Evolutionary conservation across 257 asterid species (phyloP), one percentile per base, ranked within the genome.

Genomic region (Nicotiana tomentosiformis): DNA sequence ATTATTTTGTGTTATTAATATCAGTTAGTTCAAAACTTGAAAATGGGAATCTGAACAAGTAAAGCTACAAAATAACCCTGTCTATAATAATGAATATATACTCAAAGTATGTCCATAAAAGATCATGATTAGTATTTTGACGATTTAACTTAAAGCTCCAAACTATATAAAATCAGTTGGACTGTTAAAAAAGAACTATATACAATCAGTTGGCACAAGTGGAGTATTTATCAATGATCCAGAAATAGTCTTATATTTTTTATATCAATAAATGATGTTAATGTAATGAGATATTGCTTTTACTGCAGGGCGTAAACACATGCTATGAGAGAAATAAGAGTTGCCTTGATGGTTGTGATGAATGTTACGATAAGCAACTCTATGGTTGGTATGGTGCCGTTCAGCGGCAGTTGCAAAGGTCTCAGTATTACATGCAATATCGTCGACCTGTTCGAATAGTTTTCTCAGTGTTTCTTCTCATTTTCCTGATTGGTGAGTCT

Each of bases 381-480:
- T 82, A 92, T 81, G 95, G 98, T 61, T 92, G 98, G 98, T 90
- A 86, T 78, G 98, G 99, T 80, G 82, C 92, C 69, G 46, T 93
- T 66, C 95, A 90, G 82, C 93, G 99, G 86, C 98, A 90, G 85
- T 88, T 94, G 82, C 99, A 90, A 87, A 93, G 98, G 86, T 93
- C 98, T 66, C 98, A 96, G 86, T 94, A 96, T 86, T 89, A 89
- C 62, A 89, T 94, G 90, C 98, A 90, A 66, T 94, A 94, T 83
- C 90, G 90, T 88, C 92, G 98, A 78, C 91, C 97, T 66, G 87
- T 92, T 74, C 94, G 91, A 87, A 81, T 94, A 20, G 80, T 87
- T 77, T 86, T 90, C 87, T 92, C 91, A 81, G 66, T 86, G 74
- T 39, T 88, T 81, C 83, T 91, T 87, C 88, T 96, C 68, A 80